Evolutionary conservation across 176 grass and related monocot genomes (phyloP).

Genomic region (Avena eriantha): DNA sequence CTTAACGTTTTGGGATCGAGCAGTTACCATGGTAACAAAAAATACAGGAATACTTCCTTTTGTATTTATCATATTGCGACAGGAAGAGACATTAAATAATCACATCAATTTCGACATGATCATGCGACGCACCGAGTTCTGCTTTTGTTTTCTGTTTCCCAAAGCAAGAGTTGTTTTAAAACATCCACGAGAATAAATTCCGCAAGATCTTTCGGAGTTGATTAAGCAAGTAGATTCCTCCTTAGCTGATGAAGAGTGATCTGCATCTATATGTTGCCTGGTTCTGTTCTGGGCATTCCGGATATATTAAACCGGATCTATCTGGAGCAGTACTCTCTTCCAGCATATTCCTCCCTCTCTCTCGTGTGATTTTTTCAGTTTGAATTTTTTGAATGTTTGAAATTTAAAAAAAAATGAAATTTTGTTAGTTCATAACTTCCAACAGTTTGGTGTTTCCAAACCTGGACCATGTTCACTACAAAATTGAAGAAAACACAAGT

Average conservation of each 20-base stretch:
- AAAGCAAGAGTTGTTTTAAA: background rate
- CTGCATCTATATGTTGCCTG: background rate
- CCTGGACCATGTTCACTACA: no score
- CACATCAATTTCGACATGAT: background rate
- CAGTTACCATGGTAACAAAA: background rate
- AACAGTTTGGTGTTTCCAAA: no score
- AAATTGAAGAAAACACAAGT: no score
- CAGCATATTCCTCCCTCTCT: no score
- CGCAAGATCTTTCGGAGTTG: background rate
- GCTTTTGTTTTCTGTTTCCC: background rate
- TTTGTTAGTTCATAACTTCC: no score
- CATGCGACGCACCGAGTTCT: background rate
- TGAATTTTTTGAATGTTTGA: no score
- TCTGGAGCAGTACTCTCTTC: background rate
- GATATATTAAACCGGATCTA: background rate
- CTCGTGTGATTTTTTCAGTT: no score
- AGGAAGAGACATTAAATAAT: background rate
- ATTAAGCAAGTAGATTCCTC: background rate
- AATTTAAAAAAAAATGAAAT: no score
- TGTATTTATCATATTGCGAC: background rate
- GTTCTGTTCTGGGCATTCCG: background rate
- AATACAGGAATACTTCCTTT: background rate
- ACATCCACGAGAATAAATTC: slow-evolving; percentile 37
- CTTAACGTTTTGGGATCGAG: background rate
- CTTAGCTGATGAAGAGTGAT: slow-evolving; percentile 14